Base-by-base conservation (phyloP, 2,329 filamentous ascomycete species). In the Penicillium sp. region DNA sequence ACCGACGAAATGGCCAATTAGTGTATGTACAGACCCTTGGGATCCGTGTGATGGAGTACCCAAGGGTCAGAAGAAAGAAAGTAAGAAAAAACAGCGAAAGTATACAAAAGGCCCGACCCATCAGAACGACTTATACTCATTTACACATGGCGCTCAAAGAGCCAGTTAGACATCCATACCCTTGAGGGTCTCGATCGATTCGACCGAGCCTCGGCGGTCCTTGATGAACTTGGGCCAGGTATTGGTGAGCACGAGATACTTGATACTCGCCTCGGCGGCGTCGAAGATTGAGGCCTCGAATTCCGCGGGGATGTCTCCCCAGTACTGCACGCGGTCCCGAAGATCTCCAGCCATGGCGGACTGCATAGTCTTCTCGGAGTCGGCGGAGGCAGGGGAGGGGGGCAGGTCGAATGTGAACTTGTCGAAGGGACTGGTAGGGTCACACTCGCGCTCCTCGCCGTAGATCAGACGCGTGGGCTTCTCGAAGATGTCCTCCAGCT, bases 201-300 rank as follows among this genome's bases (percentile, higher is more conserved):
- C 56, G 29, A 61, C 42, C 14, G 65, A 67, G 31, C 47, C 49
- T 31, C 61, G 52, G n/a, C 54, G 58, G 22, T 49, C 57, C 48
- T 49, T 65, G 38, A 74, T 66, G 48, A 74, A 75, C 59, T 75
- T 75, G 31, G 72, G 81, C 86, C 86, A 89, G 0, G 86, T 89
- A 65, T 88, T 88, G 13, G 85, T 87, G 55, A 88, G 73, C 2
- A 89, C 85, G 5, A 88, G 77, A 55, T 88, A 86, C 69, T 86
- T 87, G 71, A 89, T 82, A 61, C 79, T 81, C n/a, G 71, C 70
- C 64, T 86, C 79, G 0, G 85, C 83, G 4, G 73, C 76, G 61
- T 87, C 84, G 62, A 89, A 88, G 2, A 88, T 76, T 0, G 66
- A 65, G 4, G 73, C 68, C 46, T 78, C 72, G 52, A 88, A 88